Evolutionary conservation across 2,329 filamentous ascomycete genomes (phyloP).

Genomic region (Epichloe hybrida): DNA sequence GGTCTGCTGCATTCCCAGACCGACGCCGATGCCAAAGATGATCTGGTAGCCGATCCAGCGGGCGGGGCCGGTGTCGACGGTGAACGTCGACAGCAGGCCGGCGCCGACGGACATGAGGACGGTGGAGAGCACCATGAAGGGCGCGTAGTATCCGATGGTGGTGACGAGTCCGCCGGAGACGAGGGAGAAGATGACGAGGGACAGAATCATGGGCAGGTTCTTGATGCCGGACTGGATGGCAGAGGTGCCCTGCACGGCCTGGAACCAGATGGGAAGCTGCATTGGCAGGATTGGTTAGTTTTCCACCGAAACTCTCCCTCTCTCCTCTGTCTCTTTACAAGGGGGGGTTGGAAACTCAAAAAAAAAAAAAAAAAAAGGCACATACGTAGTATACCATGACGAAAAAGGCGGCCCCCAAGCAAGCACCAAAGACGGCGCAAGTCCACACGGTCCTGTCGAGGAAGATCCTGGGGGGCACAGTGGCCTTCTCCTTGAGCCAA

Average conservation of each 20-base stretch:
- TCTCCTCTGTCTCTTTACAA: too few relatives aligned
- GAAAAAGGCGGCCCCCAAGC: conserved; percentile 8
- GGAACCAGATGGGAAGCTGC: conserved; percentile 28
- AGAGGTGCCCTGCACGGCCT: conserved; percentile 26
- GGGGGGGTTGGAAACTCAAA: not conserved
- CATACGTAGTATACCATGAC: conserved; percentile 8
- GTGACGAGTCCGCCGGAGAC: conserved; percentile 15
- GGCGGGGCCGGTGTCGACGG: conserved; percentile 7
- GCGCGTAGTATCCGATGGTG: conserved; percentile 28
- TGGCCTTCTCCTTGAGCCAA: conserved; percentile 12
- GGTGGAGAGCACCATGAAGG: conserved; percentile 22
- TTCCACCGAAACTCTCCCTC: not conserved
- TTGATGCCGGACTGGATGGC: conserved; percentile 18
- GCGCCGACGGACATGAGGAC: conserved; percentile 21
- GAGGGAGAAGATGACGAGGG: conserved; percentile 15
- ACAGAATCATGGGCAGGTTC: conserved; percentile 16
- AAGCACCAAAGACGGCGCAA: conserved; percentile 12
- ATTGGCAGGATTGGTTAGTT: conserved; percentile 21
- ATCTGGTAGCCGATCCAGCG: conserved; percentile 22
- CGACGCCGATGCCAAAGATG: conserved; percentile 28
- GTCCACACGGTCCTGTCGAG: conserved; percentile 13
- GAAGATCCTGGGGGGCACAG: conserved; percentile 5
- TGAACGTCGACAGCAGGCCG: conserved; percentile 28
- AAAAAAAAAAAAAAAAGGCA: too few relatives aligned
- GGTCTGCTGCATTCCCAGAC: conserved; percentile 30